phyloP scores from a whole-genome alignment of 768 basidiomycete species.

The Polyporus arcularius region DNA sequence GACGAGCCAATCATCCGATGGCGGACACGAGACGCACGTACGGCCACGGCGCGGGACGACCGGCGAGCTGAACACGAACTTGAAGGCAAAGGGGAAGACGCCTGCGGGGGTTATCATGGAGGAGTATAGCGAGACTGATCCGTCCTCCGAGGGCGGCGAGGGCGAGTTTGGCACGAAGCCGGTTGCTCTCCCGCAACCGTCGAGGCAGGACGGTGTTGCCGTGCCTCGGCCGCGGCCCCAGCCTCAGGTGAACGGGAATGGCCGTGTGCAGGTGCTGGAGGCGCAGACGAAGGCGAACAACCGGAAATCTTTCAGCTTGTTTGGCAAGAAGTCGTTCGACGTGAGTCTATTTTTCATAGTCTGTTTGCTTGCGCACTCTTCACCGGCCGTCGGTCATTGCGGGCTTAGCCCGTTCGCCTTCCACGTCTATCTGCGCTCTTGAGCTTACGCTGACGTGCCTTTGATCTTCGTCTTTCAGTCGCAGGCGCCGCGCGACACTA shows the following conservation, averaged over 20 bases:
- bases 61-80: not conserved
- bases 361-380: not conserved
- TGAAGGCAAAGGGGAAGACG: not conserved
- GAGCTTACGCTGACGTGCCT: not conserved
- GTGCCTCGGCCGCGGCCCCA: slow-evolving; percentile 1
- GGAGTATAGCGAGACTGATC: slow-evolving; percentile 14
- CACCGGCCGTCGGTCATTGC: not conserved
- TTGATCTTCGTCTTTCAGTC: slow-evolving; percentile 19
- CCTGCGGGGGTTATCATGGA: slow-evolving; percentile 10
- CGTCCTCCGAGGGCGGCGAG: slow-evolving; percentile 1
- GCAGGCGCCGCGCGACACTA: slow-evolving; percentile 13
- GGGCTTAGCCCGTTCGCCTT: not conserved
- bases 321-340: slow-evolving; percentile 16
- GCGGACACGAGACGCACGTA: slow-evolving; percentile 1
- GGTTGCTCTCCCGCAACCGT: not conserved
- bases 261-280: slow-evolving; percentile 6
- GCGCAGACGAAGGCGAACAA: slow-evolving; percentile 22
- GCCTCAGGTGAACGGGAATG: too few species aligned
- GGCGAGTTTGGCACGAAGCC: slow-evolving; percentile 1
- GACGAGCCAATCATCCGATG: slow-evolving; percentile 12
- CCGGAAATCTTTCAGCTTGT: slow-evolving; percentile 35
- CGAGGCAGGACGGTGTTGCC: not conserved
- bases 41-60: not conserved
- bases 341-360: slow-evolving; percentile 2
- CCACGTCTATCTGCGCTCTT: not conserved